These are phyloP conservation scores for Solanum habrochaites DNA, from an alignment of 257 asterid species.

Conservation along the genomic window DNA sequence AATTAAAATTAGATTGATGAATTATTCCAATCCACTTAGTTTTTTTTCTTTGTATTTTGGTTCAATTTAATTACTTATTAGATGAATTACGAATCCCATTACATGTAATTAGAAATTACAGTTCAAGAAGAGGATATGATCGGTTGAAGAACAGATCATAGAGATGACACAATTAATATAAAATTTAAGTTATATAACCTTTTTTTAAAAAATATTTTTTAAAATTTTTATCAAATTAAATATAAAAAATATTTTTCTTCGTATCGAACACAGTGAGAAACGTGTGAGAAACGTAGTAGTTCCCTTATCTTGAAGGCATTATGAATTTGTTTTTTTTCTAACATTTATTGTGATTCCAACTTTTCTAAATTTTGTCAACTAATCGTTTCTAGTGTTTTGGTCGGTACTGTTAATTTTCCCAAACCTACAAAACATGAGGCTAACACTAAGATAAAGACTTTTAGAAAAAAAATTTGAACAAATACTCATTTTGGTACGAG, in stretches of 20 bases:
- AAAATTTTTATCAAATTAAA: accelerated
- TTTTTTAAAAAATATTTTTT: accelerated
- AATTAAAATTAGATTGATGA: not conserved
- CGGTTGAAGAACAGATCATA: too few species aligned
- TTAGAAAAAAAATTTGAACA: not conserved
- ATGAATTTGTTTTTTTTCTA: not conserved
- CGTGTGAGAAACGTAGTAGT: not conserved
- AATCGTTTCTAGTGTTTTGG: not conserved
- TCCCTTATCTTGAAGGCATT: not conserved
- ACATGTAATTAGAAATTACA: not conserved
- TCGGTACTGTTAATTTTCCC: not conserved
- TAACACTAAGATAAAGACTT: not conserved
- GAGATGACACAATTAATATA: not conserved
- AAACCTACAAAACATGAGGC: not conserved
- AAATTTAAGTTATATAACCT: not conserved
- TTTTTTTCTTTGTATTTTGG: not conserved
- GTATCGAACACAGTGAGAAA: not conserved
- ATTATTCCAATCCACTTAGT: not conserved
- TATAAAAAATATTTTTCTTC: not conserved
- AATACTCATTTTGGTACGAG: not conserved
- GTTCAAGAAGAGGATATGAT: too few species aligned
- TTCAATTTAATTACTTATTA: too few species aligned
- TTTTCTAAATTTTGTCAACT: not conserved
- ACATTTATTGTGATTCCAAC: not conserved
- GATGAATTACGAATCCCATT: not conserved